Evolutionary conservation across 371 early-diverging fungal genomes (phyloP), one percentile per base, ranked within the genome.

Genomic region (Mucor irregularis): DNA sequence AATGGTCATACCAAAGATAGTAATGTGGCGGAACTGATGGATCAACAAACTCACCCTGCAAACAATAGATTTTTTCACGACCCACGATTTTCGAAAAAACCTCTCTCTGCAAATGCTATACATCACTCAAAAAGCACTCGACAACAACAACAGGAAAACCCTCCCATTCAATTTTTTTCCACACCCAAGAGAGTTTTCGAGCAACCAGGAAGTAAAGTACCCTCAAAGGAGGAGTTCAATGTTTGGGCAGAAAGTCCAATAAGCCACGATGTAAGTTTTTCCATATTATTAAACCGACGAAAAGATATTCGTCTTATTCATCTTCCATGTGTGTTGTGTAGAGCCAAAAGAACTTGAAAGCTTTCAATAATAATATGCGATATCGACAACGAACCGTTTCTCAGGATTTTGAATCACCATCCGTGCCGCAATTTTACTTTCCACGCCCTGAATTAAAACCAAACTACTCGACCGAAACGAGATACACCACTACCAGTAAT

Each of bases 361-460:
- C 19, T 8, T 42, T 42, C 24, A 25, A 40, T 28, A 51, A 29
- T 13, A 16, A 29, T 13, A 33, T 22, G 14, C 19, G 13, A 21
- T 25, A 30, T 16, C 30, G 17, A 10, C 17, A n/a, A 37, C 14
- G 50, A 49, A 10, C 38, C 10, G 22, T 43, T 13, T 37, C 37
- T 25, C 33, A 16, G 21, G 16, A 37, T 21, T 37, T 37, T 16
- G 38, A 37, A 49, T 16, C 35, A 24, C 17, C 37, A 29, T 29
- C 26, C 11, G 2, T 40, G 30, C 19, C 39, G 7, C 54, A 54
- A 45, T 54, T 54, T 19, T 54, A 35, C 29, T 54, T 45, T 35
- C 30, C 52, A 24, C 43, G 58, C 44, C 46, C 58, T 9, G 52
- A 51, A 29, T 51, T 59, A 22, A 59, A 59, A 29, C 47, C 60